Conservation (phyloP, 2,329 filamentous ascomycete species). For the Rhynchosporium graminicola region DNA sequence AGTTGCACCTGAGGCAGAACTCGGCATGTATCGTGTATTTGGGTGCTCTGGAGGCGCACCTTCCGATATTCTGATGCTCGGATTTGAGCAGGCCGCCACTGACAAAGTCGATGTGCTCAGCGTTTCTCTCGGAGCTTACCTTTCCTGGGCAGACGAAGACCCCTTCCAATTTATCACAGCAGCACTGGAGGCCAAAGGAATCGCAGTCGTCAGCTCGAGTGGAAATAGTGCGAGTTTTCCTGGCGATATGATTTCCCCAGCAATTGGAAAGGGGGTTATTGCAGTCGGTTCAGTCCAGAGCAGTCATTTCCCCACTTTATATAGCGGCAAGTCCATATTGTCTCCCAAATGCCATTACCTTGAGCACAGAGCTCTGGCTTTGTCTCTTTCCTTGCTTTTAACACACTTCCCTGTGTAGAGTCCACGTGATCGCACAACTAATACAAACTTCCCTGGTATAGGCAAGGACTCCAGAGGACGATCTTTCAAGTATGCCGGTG, state of each 20-base stretch:
- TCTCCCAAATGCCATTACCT: not conserved
- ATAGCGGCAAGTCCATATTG: not conserved
- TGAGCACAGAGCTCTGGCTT: not conserved
- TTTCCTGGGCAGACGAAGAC: constrained; percentile 21
- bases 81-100: constrained; percentile 25
- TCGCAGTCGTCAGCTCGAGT: constrained; percentile 20
- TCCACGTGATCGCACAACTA: not conserved
- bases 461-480: constrained; percentile 4
- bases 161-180: not conserved
- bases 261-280: constrained; percentile 17
- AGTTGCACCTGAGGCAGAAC: constrained; percentile 28
- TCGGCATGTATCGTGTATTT: constrained; percentile 31
- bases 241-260: not conserved
- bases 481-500: constrained; percentile 1
- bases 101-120: constrained; percentile 32
- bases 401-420: not conserved
- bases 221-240: constrained; percentile 25
- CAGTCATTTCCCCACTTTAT: not conserved
- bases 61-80: constrained; percentile 26
- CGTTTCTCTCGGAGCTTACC: constrained; percentile 26
- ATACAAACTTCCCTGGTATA: not conserved
- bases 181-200: constrained; percentile 9
- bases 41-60: constrained; percentile 22
- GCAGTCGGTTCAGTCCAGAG: constrained; percentile 25
- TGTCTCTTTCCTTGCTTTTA: not conserved